These are phyloP conservation scores for Fusarium subglutinans DNA, from an alignment of 2,329 filamentous ascomycete genomes.

Conservation along the genomic window DNA sequence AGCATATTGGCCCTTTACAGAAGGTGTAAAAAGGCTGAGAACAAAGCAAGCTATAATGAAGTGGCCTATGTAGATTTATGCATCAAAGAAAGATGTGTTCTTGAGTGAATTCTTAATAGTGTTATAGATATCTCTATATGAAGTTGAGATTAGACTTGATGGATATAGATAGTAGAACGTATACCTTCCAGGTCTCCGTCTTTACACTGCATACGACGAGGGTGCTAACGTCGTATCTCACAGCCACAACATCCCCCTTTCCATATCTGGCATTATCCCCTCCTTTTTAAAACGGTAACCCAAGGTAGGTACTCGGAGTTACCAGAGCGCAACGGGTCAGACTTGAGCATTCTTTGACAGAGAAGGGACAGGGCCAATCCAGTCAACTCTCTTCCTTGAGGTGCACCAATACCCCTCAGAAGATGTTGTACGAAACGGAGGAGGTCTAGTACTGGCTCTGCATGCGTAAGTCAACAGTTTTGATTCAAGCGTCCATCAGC, in stretches of 20 bases:
- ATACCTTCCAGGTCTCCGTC: neutral
- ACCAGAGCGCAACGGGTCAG: slow-evolving; percentile 13
- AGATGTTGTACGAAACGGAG: neutral
- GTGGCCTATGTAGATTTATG: too few species aligned
- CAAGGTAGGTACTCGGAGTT: slow-evolving; percentile 4
- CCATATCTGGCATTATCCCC: neutral
- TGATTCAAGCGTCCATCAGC: neutral
- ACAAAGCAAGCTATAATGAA: neutral
- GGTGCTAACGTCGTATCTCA: neutral
- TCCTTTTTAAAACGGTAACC: neutral
- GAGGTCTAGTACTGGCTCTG: neutral
- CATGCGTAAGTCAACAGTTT: neutral
- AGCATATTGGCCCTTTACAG: neutral
- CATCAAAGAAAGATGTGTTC: neutral
- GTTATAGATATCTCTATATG: neutral
- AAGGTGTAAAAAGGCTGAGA: neutral
- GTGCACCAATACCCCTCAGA: neutral
- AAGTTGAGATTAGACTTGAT: neutral
- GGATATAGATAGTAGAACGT: neutral
- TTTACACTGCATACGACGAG: neutral
- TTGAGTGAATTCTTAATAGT: too few species aligned
- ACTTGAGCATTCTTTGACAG: neutral
- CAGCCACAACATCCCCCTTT: neutral
- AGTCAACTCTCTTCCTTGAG: neutral
- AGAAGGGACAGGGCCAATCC: neutral